Conservation (phyloP, 768 basidiomycete genomes). For the Termitomyces sp. region DNA sequence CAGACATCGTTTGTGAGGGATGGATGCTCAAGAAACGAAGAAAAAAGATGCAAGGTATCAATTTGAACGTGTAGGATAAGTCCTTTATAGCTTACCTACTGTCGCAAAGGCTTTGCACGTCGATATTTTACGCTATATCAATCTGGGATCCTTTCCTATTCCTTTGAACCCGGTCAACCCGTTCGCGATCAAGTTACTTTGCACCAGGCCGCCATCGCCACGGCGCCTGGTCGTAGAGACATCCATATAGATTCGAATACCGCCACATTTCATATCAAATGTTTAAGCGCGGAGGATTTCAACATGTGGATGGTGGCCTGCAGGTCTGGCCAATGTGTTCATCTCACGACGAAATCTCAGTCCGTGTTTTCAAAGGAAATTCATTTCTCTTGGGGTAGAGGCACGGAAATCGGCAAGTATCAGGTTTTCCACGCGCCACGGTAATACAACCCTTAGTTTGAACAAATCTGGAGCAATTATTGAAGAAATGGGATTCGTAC, state of each 20-base stretch:
- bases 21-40: slow-evolving; percentile 85
- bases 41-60: slow-evolving; percentile 83
- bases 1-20: slow-evolving; percentile 50
- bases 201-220: slow-evolving; percentile 72
- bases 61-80: neutral
- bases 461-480: slow-evolving; percentile 46
- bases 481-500: slow-evolving; percentile 64
- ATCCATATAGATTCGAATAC: slow-evolving; percentile 75
- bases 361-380: slow-evolving; percentile 39
- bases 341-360: neutral
- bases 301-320: slow-evolving; percentile 69
- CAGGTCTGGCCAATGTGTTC: slow-evolving; percentile 38
- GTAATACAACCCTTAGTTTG: slow-evolving; percentile 30
- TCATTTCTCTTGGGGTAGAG: slow-evolving; percentile 48
- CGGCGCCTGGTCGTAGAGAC: slow-evolving; percentile 65
- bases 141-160: slow-evolving; percentile 69
- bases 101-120: slow-evolving; percentile 67
- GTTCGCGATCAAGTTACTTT: slow-evolving; percentile 65
- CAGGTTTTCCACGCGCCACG: slow-evolving; percentile 35
- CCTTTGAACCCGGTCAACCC: slow-evolving; percentile 67
- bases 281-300: slow-evolving; percentile 67
- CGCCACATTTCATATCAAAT: slow-evolving; percentile 81
- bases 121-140: slow-evolving; percentile 71
- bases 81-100: neutral
- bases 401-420: slow-evolving; percentile 36